Conservation (phyloP, 306 rosid genomes). For the Vigna trinervia region DNA sequence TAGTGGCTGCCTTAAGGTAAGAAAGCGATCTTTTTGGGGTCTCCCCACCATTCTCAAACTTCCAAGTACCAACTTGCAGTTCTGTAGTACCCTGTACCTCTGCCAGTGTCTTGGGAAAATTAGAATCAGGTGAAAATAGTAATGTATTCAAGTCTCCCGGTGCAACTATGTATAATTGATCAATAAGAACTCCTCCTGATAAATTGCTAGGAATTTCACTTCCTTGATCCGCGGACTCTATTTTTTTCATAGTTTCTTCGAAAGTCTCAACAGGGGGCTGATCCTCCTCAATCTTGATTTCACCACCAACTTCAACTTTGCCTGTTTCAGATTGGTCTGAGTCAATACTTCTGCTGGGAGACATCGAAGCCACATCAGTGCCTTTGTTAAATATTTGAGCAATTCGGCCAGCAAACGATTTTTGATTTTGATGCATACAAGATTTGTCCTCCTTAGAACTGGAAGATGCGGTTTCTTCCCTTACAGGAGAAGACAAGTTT, state of each 20-base stretch:
- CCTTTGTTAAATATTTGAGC: constrained; percentile 77
- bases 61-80: constrained; percentile 71
- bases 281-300: constrained; percentile 71
- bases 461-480: constrained; percentile 55
- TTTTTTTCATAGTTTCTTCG: constrained; percentile 65
- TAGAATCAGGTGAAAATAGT: constrained; percentile 70
- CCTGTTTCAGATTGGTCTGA: constrained; percentile 59
- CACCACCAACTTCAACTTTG: constrained; percentile 51
- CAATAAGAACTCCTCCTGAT: constrained; percentile 86
- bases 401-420: constrained; percentile 68
- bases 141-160: constrained; percentile 71
- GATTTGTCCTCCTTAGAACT: constrained; percentile 64
- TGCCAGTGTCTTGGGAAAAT: constrained; percentile 62
- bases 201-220: constrained; percentile 75
- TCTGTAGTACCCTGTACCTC: constrained; percentile 80
- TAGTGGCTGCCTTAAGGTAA: constrained; percentile 78
- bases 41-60: constrained; percentile 60
- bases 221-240: constrained; percentile 69
- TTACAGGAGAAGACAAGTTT: constrained; percentile 63
- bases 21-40: constrained; percentile 68
- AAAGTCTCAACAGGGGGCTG: constrained; percentile 57
- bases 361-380: constrained; percentile 51
- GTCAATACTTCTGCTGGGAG: constrained; percentile 56
- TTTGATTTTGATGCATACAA: constrained; percentile 82
- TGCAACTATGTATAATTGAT: constrained; percentile 70